Evolutionary conservation across 23 red algal genomes (phyloP).

Genomic region (Gracilaria vermiculophylla): DNA sequence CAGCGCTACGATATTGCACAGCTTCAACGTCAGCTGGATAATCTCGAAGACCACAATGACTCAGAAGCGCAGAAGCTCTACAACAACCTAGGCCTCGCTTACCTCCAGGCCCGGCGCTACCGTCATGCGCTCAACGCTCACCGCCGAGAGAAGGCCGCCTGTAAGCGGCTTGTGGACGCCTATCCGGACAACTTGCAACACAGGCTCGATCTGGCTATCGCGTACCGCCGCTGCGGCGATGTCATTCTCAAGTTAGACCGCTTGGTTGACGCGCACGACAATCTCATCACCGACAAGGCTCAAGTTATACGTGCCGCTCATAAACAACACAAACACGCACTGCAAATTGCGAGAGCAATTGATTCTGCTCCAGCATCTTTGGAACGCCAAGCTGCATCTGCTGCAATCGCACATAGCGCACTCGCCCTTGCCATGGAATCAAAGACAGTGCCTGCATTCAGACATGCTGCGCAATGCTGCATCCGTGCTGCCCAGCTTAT

Average conservation of each 20-base stretch:
- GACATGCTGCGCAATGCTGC: slow-evolving; percentile 4
- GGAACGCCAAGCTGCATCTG: slow-evolving; percentile 31
- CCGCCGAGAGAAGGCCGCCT: slow-evolving; percentile 46
- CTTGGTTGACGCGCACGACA: slow-evolving; percentile 22
- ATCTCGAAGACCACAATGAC: slow-evolving; percentile 42
- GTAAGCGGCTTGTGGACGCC: slow-evolving; percentile 22
- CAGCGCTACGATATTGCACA: slow-evolving; percentile 40
- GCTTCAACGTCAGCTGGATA: slow-evolving; percentile 35
- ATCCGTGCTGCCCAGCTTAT: slow-evolving; percentile 15
- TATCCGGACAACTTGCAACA: background rate
- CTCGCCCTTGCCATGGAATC: slow-evolving; percentile 36
- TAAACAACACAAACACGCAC: slow-evolving; percentile 8
- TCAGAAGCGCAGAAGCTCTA: slow-evolving; percentile 44
- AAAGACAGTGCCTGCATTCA: background rate
- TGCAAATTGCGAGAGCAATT: slow-evolving; percentile 16
- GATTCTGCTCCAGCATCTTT: background rate
- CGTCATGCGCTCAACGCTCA: slow-evolving; percentile 44
- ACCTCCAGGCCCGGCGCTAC: slow-evolving; percentile 33
- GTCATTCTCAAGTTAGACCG: slow-evolving; percentile 31
- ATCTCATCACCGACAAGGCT: slow-evolving; percentile 20
- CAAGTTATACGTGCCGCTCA: slow-evolving; percentile 35
- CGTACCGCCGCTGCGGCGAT: slow-evolving; percentile 47
- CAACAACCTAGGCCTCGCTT: slow-evolving; percentile 36
- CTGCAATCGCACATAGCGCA: slow-evolving; percentile 31
- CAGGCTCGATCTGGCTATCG: slow-evolving; percentile 48